A percentile compares a stretch with the other conserved stretches of the same genome.
These are phyloP conservation scores for Aspergillus versicolor DNA, from an alignment of 2,329 filamentous ascomycete genomes.

Conservation along the genomic window DNA sequence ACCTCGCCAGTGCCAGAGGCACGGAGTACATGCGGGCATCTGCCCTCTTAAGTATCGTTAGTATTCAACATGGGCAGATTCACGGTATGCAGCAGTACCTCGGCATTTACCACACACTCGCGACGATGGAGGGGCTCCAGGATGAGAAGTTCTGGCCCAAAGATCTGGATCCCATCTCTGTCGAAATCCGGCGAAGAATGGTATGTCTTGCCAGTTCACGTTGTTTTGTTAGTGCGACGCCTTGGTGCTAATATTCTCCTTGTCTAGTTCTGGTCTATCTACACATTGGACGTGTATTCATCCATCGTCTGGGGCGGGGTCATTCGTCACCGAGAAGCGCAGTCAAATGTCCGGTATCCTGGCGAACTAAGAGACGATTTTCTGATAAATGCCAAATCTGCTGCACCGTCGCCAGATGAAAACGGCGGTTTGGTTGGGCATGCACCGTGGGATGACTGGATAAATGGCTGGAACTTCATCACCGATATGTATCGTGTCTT, in stretches of 20 bases:
- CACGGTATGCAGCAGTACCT: constrained; percentile 6
- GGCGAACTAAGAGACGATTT: not conserved
- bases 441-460: not conserved
- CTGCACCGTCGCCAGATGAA: not conserved
- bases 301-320: constrained; percentile 5
- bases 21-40: constrained; percentile 2
- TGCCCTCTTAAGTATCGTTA: not conserved
- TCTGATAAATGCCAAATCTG: not conserved
- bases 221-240: not conserved
- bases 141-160: constrained; percentile 6
- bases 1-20: not conserved
- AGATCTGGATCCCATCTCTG: not conserved
- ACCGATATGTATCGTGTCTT: constrained; percentile 5
- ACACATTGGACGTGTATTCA: constrained; percentile 4
- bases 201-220: not conserved
- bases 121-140: constrained; percentile 1
- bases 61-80: constrained; percentile 4
- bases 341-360: constrained; percentile 2
- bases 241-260: not conserved
- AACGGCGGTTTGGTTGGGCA: not conserved
- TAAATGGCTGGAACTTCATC: constrained; percentile 2
- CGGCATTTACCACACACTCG: not conserved
- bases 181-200: constrained; percentile 3
- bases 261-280: constrained; percentile 3
- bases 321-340: constrained; percentile 1